Conservation (phyloP, 2,329 filamentous ascomycete species). For the Macrophomina pseudophaseolina region DNA sequence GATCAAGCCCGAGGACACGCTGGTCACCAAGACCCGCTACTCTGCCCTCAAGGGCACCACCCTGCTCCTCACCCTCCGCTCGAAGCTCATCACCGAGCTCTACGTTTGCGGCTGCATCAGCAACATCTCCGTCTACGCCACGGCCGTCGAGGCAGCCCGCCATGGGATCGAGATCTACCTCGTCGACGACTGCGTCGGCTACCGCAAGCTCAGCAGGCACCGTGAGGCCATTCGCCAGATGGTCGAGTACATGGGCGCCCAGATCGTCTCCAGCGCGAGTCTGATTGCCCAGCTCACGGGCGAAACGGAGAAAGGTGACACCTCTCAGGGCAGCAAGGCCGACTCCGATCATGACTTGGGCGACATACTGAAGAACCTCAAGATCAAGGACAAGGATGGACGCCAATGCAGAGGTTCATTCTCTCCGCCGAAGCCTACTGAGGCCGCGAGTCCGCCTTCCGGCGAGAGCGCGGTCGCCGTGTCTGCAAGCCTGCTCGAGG, state of each 20-base stretch:
- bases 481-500: slow-evolving; percentile 7
- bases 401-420: neutral
- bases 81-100: slow-evolving; percentile 85
- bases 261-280: slow-evolving; percentile 64
- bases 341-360: slow-evolving; percentile 3
- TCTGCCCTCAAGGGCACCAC: slow-evolving; percentile 81
- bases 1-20: slow-evolving; percentile 59
- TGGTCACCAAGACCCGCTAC: slow-evolving; percentile 77
- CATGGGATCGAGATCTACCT: slow-evolving; percentile 88
- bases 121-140: slow-evolving; percentile 89
- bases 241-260: slow-evolving; percentile 75
- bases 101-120: slow-evolving; percentile 87
- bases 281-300: slow-evolving; percentile 54
- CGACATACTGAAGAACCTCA: slow-evolving; percentile 22
- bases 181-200: slow-evolving; percentile 87
- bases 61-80: slow-evolving; percentile 77
- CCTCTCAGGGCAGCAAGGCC: slow-evolving; percentile 6
- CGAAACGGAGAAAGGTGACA: slow-evolving; percentile 17
- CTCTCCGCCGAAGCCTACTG: slow-evolving; percentile 6
- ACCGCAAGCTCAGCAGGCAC: slow-evolving; percentile 72
- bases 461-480: neutral
- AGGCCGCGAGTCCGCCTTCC: neutral
- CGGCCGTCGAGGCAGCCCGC: slow-evolving; percentile 84
- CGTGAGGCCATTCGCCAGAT: slow-evolving; percentile 72
- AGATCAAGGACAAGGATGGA: slow-evolving; percentile 18